A percentile compares a stretch with the other conserved stretches of the same genome.
These are phyloP conservation scores for Sequoia sempervirens DNA, from an alignment of 75 land plant species.

Conservation along the genomic window DNA sequence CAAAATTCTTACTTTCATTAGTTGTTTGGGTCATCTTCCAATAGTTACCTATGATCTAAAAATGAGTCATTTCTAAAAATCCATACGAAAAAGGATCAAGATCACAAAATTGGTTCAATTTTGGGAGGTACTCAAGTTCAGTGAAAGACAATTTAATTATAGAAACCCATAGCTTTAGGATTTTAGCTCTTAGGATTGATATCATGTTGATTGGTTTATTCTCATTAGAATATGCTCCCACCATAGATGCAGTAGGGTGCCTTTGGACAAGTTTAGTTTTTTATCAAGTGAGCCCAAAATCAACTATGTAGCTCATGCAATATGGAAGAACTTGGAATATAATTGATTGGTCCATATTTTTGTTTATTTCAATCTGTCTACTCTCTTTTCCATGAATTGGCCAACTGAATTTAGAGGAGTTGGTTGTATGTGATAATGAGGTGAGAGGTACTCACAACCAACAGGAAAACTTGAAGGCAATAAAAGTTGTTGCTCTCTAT, in stretches of 20 bases:
- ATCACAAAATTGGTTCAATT: too few relatives aligned
- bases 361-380: too few relatives aligned
- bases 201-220: neutral
- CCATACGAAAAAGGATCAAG: neutral
- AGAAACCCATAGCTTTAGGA: neutral
- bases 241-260: neutral
- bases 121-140: neutral
- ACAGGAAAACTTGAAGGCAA: too few relatives aligned
- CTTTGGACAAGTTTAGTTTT: neutral
- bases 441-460: too few relatives aligned
- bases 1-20: neutral
- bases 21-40: neutral
- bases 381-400: too few relatives aligned
- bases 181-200: neutral
- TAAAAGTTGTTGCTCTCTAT: too few relatives aligned
- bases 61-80: neutral
- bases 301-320: neutral
- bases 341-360: too few relatives aligned
- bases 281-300: too few relatives aligned
- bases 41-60: neutral
- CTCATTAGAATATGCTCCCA: neutral
- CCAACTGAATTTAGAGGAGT: too few relatives aligned
- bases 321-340: too few relatives aligned
- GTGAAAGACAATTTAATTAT: too few relatives aligned
- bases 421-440: too few relatives aligned